Base-by-base conservation (phyloP, 1,139 yeast genomes). In the Pichia kudriavzevii region DNA sequence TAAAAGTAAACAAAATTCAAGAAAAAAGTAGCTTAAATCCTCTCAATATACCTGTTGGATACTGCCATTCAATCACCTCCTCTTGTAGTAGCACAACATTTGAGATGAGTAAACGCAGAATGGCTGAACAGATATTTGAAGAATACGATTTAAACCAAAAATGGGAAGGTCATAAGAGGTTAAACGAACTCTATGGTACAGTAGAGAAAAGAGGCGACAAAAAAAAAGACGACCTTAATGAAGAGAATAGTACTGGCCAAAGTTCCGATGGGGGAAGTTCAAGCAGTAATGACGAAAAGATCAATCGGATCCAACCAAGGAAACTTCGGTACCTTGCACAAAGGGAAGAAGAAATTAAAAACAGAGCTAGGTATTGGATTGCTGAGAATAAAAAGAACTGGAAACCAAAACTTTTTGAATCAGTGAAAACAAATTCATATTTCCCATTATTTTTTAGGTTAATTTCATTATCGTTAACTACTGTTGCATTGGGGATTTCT, bases 381-480 rank as follows among this genome's bases (percentile, higher is more conserved):
- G 64, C 71, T 31, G 77, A 72, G 41, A 78, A 77, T 46, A 64
- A 79, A 41, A 75, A 73, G 33, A 75, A 75, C 45, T 72, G 83
- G 70, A 62, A 69, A 37, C 88, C 93, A 2, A 66, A 71, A 19
- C 50, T 84, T 15, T 65, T 65, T 38, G 63, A 76, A 30, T 61
- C 80, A 13, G 63, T 87, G 31, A 67, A 84, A 37, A 75, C 76
- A 46, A 84, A 82, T 53, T 93, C 94, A 11, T 75, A 82, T 47
- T 68, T 87, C 7, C 96, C 96, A 1, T 64, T 91, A 34, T 67
- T 82, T 12, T 67, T 88, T 45, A 66, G 97, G 44, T 60, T 84
- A 2, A 63, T 79, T 35, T 83, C 82, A 32, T 68, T 84, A 29
- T 56, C 75, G 9, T 66, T 81, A 36, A 72, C 81, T 16, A 59